Base-by-base conservation (phyloP, 768 basidiomycete genomes). In the Collybiopsis confluens region DNA sequence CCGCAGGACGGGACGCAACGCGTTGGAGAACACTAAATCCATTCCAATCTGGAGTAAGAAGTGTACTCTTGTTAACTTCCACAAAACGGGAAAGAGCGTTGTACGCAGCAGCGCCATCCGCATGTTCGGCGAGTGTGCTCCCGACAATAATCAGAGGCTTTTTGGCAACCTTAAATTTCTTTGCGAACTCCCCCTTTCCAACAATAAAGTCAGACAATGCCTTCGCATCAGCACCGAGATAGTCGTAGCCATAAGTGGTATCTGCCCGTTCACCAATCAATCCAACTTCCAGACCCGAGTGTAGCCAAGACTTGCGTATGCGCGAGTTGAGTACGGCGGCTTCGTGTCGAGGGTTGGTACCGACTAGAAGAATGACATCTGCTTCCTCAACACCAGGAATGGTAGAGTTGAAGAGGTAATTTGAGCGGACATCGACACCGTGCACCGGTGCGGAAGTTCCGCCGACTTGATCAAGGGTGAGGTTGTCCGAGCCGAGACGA, bases 321-420 rank as follows among this genome's bases (percentile, higher is more conserved):
- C 97, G 91, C 23, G 95, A 93, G 77, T 98, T 99, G 59, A 98
- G 77, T 52, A 98, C 95, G 20, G 97, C 89, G 4, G 94, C 97
- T 70, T 99, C 97, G 66, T 98, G 95, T 18, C 97, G 80, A 9
- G 96, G 96, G 72, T 98, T 97, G 40, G 94, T 97, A 54, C 96
- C 97, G 61, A 98, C 83, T 26, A 99, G 82, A 7, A 98, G 82
- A 59, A 99, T 91, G 18, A 73, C 91, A 61, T 99, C 97, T 21
- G 97, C 95, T 43, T 85, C 76, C 64, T 97, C 97, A 24, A 96
- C 78, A 21, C 90, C 90, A 24, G 92, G 85, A 55, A 99, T 92
- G 21, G 89, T 92, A 8, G 88, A 76, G 72, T 98, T 98, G 79
- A 99, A 97, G 36, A 96, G 84, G 71, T 97, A 98, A 73, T 96